These are phyloP conservation scores for Lindgomyces ingoldianus DNA, from an alignment of 495 filamentous ascomycete species.

Conservation along the genomic window DNA sequence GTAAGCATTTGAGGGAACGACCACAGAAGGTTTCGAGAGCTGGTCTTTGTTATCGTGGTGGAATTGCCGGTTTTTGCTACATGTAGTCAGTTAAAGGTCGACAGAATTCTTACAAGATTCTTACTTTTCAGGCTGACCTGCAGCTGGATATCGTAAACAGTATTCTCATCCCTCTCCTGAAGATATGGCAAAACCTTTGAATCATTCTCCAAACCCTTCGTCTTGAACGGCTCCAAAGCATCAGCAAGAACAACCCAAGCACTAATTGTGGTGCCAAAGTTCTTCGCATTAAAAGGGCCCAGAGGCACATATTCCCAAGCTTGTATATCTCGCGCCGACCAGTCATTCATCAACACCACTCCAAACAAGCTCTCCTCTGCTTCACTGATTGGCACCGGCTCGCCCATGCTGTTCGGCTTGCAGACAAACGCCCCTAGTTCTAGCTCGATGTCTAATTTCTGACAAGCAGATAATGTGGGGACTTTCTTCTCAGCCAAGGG, in stretches of 20 bases:
- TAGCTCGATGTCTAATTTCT: constrained; percentile 80
- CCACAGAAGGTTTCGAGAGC: constrained; percentile 74
- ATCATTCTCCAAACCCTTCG: constrained; percentile 62
- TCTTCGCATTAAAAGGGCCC: constrained; percentile 84
- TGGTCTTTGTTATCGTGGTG: constrained; percentile 66
- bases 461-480: constrained; percentile 63
- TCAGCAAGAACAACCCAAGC: constrained; percentile 87
- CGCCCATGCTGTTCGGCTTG: constrained; percentile 65
- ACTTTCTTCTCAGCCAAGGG: constrained; percentile 60
- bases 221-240: constrained; percentile 73
- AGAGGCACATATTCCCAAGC: constrained; percentile 74
- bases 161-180: constrained; percentile 62
- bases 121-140: constrained; percentile 71
- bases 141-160: constrained; percentile 72
- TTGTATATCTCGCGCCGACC: constrained; percentile 90
- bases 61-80: constrained; percentile 59
- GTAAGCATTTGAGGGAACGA: constrained; percentile 95
- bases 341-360: constrained; percentile 89
- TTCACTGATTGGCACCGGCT: constrained; percentile 54
- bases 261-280: constrained; percentile 86
- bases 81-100: neutral
- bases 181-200: constrained; percentile 69
- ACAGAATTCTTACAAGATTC: constrained; percentile 17
- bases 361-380: constrained; percentile 83
- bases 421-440: constrained; percentile 84